phyloP scores from a whole-genome alignment of 768 basidiomycete genomes.

The Sistotremastrum suecicum region DNA sequence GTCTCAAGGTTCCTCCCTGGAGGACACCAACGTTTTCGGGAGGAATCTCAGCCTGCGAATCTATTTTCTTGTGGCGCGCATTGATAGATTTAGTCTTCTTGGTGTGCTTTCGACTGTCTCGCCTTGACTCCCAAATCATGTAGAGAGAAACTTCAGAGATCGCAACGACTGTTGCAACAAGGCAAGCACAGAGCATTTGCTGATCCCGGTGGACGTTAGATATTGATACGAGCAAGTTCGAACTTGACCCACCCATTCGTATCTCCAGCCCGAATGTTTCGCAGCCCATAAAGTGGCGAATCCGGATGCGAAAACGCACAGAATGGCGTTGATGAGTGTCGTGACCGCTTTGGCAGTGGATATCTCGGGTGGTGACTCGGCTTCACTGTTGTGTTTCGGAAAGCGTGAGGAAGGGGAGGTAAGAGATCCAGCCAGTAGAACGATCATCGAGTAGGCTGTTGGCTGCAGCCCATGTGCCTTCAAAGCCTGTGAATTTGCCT shows the following conservation, averaged over 20 bases:
- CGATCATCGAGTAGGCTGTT: slow-evolving; percentile 49
- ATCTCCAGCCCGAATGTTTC: slow-evolving; percentile 42
- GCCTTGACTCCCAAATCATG: slow-evolving; percentile 56
- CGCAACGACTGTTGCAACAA: slow-evolving; percentile 51
- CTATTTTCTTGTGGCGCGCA: not conserved
- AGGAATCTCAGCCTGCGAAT: not conserved
- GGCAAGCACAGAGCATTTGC: slow-evolving; percentile 46
- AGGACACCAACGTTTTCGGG: not conserved
- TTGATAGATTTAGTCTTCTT: not conserved
- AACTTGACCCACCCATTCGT: slow-evolving; percentile 55
- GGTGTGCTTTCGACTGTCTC: not conserved
- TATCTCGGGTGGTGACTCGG: slow-evolving; percentile 28
- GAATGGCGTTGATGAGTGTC: slow-evolving; percentile 51
- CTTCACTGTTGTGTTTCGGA: slow-evolving; percentile 29
- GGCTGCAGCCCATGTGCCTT: slow-evolving; percentile 35
- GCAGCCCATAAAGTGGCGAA: slow-evolving; percentile 65
- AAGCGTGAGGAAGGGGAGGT: slow-evolving; percentile 55
- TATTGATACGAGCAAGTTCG: slow-evolving; percentile 2
- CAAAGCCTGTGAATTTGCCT: slow-evolving; percentile 34
- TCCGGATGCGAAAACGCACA: slow-evolving; percentile 55
- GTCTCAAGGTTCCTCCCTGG: too few species aligned
- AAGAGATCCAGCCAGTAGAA: slow-evolving; percentile 61
- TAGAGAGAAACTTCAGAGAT: slow-evolving; percentile 55
- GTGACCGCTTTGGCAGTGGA: slow-evolving; percentile 56
- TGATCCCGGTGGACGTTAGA: slow-evolving; percentile 6